Percentiles rank a stretch among this genome's conserved stretches.
phyloP scores from a whole-genome alignment of 2,329 filamentous ascomycete genomes.

The Claviceps pazoutovae region DNA sequence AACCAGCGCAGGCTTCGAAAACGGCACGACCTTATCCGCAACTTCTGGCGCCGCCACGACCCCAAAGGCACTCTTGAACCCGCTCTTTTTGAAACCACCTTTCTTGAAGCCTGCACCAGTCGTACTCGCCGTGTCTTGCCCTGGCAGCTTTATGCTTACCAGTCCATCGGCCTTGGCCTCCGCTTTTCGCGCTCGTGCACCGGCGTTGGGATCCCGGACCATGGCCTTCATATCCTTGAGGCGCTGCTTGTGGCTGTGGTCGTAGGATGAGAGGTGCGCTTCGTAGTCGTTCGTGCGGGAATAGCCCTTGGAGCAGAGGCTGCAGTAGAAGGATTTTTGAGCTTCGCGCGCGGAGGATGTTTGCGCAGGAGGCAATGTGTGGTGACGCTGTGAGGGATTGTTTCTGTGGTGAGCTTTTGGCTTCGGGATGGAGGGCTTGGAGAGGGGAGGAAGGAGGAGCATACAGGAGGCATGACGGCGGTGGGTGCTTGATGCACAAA shows the following conservation, averaged over 20 bases:
- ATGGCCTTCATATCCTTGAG: conserved; percentile 80
- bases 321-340: conserved; percentile 68
- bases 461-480: conserved; percentile 41
- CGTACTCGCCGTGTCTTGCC: conserved; percentile 14
- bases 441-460: conserved; percentile 6
- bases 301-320: conserved; percentile 87
- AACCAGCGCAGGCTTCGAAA: background rate
- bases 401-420: conserved; percentile 26
- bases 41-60: conserved; percentile 33
- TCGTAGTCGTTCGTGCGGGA: conserved; percentile 92
- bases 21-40: background rate
- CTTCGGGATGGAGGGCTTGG: conserved; percentile 14
- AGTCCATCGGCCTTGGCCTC: conserved; percentile 58
- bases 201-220: conserved; percentile 55
- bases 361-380: conserved; percentile 44
- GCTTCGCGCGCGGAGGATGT: conserved; percentile 58
- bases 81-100: conserved; percentile 66
- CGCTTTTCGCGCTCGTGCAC: conserved; percentile 50
- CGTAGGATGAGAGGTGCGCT: conserved; percentile 84
- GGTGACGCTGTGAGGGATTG: conserved; percentile 29
- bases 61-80: conserved; percentile 66
- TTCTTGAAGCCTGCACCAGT: conserved; percentile 44
- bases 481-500: background rate
- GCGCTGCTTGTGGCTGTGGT: conserved; percentile 87
- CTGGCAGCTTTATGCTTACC: conserved; percentile 50